Evolutionary conservation across 129 eudicot genomes (phyloP).

Genomic region (Flaveria bidentis): DNA sequence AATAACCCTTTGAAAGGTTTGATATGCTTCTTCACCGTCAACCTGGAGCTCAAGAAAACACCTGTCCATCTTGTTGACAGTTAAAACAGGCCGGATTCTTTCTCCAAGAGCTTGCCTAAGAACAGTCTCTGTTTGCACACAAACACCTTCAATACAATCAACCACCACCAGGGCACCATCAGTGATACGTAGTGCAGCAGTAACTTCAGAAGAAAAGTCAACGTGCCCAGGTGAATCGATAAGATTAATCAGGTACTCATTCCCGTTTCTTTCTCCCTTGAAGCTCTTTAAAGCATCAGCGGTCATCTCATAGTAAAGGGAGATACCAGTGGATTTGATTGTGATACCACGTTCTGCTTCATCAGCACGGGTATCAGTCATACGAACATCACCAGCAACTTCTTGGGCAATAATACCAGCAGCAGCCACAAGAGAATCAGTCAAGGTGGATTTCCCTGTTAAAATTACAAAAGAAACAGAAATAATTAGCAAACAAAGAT

Average conservation of each 20-base stretch:
- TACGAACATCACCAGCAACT: slow-evolving; percentile 69
- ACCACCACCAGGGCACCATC: slow-evolving; percentile 71
- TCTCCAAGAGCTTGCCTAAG: slow-evolving; percentile 75
- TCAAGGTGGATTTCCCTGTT: slow-evolving; percentile 59
- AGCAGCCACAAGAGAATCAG: slow-evolving; percentile 66
- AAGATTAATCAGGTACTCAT: slow-evolving; percentile 64
- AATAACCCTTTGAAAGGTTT: slow-evolving; percentile 57
- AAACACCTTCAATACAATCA: slow-evolving; percentile 71
- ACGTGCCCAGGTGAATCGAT: slow-evolving; percentile 69
- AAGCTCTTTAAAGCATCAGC: slow-evolving; percentile 45
- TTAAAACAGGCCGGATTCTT: slow-evolving; percentile 58
- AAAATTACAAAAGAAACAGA: background rate
- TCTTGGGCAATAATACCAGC: slow-evolving; percentile 61
- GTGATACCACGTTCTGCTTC: slow-evolving; percentile 74
- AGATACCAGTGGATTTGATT: slow-evolving; percentile 63
- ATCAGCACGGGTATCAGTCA: slow-evolving; percentile 70
- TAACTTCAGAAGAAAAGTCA: slow-evolving; percentile 62
- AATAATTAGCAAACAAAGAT: background rate
- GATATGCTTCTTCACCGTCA: slow-evolving; percentile 71
- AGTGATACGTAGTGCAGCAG: slow-evolving; percentile 67
- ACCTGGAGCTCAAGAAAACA: slow-evolving; percentile 72
- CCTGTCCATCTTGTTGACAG: slow-evolving; percentile 73
- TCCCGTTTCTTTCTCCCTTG: slow-evolving; percentile 49
- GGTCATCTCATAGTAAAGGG: slow-evolving; percentile 57
- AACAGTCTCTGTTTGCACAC: slow-evolving; percentile 69